Conservation (phyloP, 2,329 filamentous ascomycete species). For the Fusarium sp. region DNA sequence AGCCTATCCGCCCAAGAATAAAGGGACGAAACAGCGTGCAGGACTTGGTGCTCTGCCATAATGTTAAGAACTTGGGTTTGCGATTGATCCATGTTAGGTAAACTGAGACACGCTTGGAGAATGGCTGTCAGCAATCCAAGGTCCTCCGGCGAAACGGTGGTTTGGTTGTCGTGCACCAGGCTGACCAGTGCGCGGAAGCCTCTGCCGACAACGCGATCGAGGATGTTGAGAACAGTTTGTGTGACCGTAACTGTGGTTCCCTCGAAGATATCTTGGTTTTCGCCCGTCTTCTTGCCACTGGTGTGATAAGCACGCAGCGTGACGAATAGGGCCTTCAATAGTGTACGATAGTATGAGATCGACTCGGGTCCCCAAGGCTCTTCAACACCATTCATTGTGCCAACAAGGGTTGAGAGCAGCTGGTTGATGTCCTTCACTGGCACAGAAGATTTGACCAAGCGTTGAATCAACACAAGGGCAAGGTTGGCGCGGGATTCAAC, state of each 20-base stretch:
- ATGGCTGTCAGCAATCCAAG: slow-evolving; percentile 89
- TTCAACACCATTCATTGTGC: slow-evolving; percentile 64
- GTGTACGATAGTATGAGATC: slow-evolving; percentile 80
- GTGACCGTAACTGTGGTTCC: slow-evolving; percentile 58
- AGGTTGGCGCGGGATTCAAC: slow-evolving; percentile 82
- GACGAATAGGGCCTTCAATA: slow-evolving; percentile 87
- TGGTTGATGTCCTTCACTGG: slow-evolving; percentile 63
- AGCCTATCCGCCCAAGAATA: slow-evolving; percentile 95
- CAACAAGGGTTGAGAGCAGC: slow-evolving; percentile 62
- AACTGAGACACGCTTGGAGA: slow-evolving; percentile 82
- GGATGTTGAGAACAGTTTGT: slow-evolving; percentile 78
- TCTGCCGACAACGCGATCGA: slow-evolving; percentile 80
- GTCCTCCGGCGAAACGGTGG: slow-evolving; percentile 75
- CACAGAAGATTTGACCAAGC: slow-evolving; percentile 71
- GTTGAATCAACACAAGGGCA: slow-evolving; percentile 83
- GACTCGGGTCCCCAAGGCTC: slow-evolving; percentile 64
- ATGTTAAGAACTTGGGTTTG: slow-evolving; percentile 77
- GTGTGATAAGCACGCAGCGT: slow-evolving; percentile 74
- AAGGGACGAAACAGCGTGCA: slow-evolving; percentile 84
- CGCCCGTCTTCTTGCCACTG: slow-evolving; percentile 47
- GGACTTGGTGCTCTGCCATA: slow-evolving; percentile 75
- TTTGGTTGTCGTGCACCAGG: slow-evolving; percentile 81
- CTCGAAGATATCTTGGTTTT: slow-evolving; percentile 50
- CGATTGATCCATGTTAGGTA: slow-evolving; percentile 79
- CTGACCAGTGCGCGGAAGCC: slow-evolving; percentile 85